Base-by-base conservation (phyloP, 768 basidiomycete genomes). In the Porphyrellus cyaneotinctus region DNA sequence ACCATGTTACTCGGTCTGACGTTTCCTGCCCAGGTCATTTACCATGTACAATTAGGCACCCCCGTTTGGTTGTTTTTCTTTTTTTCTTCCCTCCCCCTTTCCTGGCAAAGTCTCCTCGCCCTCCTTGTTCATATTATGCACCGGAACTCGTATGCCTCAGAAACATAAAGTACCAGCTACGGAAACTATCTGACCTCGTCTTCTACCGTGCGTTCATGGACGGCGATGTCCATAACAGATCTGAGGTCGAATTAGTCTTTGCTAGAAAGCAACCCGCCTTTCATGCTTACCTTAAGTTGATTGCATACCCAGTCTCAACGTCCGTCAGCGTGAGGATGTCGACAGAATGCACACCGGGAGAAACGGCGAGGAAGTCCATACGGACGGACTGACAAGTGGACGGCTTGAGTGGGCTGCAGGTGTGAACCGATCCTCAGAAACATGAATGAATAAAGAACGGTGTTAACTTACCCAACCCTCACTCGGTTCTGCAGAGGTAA, bases 321-420 rank as follows among this genome's bases (percentile, higher is more conserved):
- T 93, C 91, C 1, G 83, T 86, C 47, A 94, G 70, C 1, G 82
- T 83, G 47, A 93, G 70, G 6, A 79, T 76, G 55, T 88, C 83
- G 46, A 94, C 78, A 3, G 84, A 75, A 62, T 93, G 90, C 2
- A 92, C 82, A 4, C 91, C 91, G 18, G 89, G 84, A 9, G 80
- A 77, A 43, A 94, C 72, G 3, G 91, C 90, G 42, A 94, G 70
- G 61, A 93, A 92, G 53, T 86, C 80, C 85, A 94, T 91, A 36
- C 88, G 75, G 23, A 93, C 88, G 18, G 88, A 89, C 66, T 93
- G 91, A 64, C 90, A 91, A 1, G 88, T 85, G 12, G 82, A 82
- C 4, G 91, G 87, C n/a, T 80, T 75, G 18, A 93, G 75, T 13
- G 91, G 91, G 12, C 89, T 92, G 57, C 11, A 49, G 24, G 54